A percentile compares a stretch with the other conserved stretches of the same genome.
phyloP scores from a whole-genome alignment of 23 red algal genomes.

The Gracilaria domingensis region DNA sequence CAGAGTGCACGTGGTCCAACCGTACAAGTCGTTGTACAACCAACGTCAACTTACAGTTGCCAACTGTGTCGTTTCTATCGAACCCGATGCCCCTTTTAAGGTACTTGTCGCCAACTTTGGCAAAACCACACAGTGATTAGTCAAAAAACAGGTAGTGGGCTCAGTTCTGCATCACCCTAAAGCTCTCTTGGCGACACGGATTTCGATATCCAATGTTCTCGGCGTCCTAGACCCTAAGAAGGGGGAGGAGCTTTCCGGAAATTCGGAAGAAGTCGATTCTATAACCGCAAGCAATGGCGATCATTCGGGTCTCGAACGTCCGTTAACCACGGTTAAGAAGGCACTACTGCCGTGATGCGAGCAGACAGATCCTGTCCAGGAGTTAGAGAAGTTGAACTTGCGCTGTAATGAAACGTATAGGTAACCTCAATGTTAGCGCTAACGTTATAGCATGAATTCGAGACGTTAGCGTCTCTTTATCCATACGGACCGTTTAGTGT shows the following conservation, averaged over 20 bases:
- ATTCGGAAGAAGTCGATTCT: background rate
- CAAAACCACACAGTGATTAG: background rate
- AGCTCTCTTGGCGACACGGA: background rate
- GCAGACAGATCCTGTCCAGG: background rate
- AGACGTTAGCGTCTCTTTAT: no score
- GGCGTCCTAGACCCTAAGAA: background rate
- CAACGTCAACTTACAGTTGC: background rate
- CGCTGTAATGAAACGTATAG: no score
- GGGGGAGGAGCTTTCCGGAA: background rate
- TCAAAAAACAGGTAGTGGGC: constrained; percentile 3
- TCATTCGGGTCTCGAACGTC: background rate
- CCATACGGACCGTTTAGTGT: no score
- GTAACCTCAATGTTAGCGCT: no score
- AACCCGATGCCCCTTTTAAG: background rate
- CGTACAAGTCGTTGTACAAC: background rate
- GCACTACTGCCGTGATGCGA: background rate
- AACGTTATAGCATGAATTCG: no score
- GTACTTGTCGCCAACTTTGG: constrained; percentile 44
- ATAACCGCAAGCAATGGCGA: background rate
- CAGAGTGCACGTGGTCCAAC: constrained; percentile 5
- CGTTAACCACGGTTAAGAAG: background rate
- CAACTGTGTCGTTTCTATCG: constrained; percentile 15
- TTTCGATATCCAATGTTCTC: constrained; percentile 3
- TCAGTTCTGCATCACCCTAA: constrained; percentile 11
- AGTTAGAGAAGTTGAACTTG: background rate